phyloP scores from a whole-genome alignment of 2,329 filamentous ascomycete species.

The Ceratocystis lukuohia region DNA sequence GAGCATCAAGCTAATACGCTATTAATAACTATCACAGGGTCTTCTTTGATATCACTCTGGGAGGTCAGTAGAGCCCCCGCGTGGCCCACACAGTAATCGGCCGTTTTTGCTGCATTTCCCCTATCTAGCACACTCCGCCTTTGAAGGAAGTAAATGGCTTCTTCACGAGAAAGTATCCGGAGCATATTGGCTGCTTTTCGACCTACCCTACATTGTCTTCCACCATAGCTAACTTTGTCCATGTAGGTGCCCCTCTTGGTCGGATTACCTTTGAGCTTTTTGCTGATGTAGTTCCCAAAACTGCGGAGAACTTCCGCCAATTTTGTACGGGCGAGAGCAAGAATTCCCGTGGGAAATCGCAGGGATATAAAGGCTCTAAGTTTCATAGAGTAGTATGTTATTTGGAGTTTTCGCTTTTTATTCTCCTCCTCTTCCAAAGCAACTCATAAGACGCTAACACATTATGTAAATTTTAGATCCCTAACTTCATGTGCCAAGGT shows the following conservation, averaged over 20 bases:
- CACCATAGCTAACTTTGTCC: neutral
- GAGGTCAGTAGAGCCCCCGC: slow-evolving; percentile 41
- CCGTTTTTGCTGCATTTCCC: neutral
- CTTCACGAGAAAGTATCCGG: too few relatives aligned
- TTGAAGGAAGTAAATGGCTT: too few relatives aligned
- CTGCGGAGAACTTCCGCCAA: slow-evolving; percentile 91
- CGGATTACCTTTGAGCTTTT: slow-evolving; percentile 87
- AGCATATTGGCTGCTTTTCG: neutral
- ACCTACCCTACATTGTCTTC: neutral
- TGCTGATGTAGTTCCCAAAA: slow-evolving; percentile 68
- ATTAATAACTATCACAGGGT: slow-evolving; percentile 31
- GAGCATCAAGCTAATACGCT: neutral
- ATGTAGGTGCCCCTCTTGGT: slow-evolving; percentile 65
- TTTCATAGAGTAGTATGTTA: slow-evolving; percentile 72
- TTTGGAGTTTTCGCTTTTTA: neutral
- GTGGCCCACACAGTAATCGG: neutral
- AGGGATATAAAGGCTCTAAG: slow-evolving; percentile 88
- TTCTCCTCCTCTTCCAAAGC: neutral
- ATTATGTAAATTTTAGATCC: slow-evolving; percentile 46
- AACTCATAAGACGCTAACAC: neutral
- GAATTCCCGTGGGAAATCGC: slow-evolving; percentile 59
- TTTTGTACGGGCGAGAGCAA: slow-evolving; percentile 93
- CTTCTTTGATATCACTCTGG: slow-evolving; percentile 68
- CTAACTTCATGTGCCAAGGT: slow-evolving; percentile 94
- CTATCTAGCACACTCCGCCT: too few relatives aligned